Evolutionary conservation across 2,329 filamentous ascomycete species (phyloP), one percentile per base, ranked within the genome.

Genomic region (Ustulina deusta): DNA sequence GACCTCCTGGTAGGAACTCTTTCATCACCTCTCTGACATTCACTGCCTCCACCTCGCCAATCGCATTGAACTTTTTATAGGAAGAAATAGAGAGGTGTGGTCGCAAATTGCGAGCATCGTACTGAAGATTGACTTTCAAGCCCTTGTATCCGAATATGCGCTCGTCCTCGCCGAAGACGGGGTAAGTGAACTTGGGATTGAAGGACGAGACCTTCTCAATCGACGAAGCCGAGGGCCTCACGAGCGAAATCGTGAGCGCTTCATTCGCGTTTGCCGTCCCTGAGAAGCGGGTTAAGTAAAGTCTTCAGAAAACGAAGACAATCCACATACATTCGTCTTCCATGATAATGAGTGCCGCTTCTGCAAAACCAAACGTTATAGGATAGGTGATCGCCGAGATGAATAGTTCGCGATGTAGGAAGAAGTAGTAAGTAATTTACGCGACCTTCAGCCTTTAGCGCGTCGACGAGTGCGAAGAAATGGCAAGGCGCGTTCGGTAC

Each of bases 161-260:
- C 80, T 99, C 94, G 9, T 96, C 91, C n/a, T 98, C 91, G 75
- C 93, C 93, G 74, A 98, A 97, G 71, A 99, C 91, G 1, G 93
- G 84, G 79, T 98, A 97, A 20, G 95, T 97, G 79, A 94, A 97
- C 76, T 88, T 87, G 0, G 96, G 97, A 68, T 93, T 86, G 79
- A 99, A 98, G 32, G 87, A 86, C 29, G 87, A 85, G 73, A 91
- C 81, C 36, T 85, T 87, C 74, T 87, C 88, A 57, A 86, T 76
- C 71, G 83, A 83, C 7, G 69, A 63, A 11, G 69, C 55, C 3
- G 59, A 56, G 34, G 71, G 72, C 64, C 68, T 71, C 61, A 76
- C 73, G 49, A 77, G 73, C 11, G 86, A 88, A 74, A 93, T 84
- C 61, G 82, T 83, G 73, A 92, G 78, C 64, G 89, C 88, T 73